These are phyloP conservation scores for Picea abies DNA, from an alignment of 83 land plant species.

Conservation along the genomic window DNA sequence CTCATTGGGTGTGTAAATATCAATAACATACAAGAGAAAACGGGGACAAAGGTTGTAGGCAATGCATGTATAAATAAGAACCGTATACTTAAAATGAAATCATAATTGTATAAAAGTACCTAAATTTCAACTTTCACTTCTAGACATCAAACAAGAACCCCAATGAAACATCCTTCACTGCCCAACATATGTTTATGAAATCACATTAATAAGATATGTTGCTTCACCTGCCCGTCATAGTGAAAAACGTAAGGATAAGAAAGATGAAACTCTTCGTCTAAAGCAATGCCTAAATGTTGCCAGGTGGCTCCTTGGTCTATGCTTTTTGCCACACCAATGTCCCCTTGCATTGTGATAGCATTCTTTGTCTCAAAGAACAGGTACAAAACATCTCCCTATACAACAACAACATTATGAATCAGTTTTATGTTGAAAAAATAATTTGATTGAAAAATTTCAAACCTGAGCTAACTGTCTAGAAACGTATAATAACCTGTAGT, in stretches of 20 bases:
- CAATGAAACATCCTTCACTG: background rate
- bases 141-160: background rate
- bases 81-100: too few relatives aligned
- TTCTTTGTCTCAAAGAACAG: slow-evolving; percentile 89
- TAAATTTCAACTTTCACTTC: too few relatives aligned
- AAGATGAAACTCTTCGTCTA: slow-evolving; percentile 95
- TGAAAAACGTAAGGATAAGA: slow-evolving; percentile 87
- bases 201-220: background rate
- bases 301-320: slow-evolving; percentile 82
- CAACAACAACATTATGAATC: slow-evolving; percentile 4
- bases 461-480: background rate
- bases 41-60: too few relatives aligned
- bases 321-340: slow-evolving; percentile 92
- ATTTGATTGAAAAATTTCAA: background rate
- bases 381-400: slow-evolving; percentile 64
- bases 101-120: too few relatives aligned
- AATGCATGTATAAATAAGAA: too few relatives aligned
- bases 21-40: too few relatives aligned
- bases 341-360: slow-evolving; percentile 82
- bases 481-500: background rate
- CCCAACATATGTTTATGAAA: background rate
- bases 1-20: too few relatives aligned
- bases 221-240: slow-evolving; percentile 63
- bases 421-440: background rate
- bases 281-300: slow-evolving; percentile 76